Percentiles rank a stretch among this genome's conserved stretches.
Evolutionary conservation across 306 rosid species (phyloP).

Genomic region (Biancaea sappan): DNA sequence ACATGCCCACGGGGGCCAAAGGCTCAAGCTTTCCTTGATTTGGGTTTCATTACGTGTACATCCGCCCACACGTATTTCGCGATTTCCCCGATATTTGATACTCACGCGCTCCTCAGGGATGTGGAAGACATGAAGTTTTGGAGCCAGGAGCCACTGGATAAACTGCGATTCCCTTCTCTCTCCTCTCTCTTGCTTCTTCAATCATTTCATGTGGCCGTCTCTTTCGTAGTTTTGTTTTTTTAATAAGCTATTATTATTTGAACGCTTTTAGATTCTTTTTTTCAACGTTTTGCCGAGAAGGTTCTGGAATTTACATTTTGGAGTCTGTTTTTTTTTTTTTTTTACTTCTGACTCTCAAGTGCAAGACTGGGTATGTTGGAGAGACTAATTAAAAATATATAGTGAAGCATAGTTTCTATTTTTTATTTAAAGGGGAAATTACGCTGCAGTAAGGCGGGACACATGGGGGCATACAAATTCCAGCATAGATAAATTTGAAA

Average conservation of each 20-base stretch:
- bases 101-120: background rate
- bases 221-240: background rate
- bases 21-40: slow-evolving; percentile 14
- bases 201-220: background rate
- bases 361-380: too few relatives aligned
- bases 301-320: background rate
- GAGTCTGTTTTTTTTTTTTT: background rate
- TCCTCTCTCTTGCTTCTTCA: background rate
- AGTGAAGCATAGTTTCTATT: too few relatives aligned
- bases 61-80: background rate
- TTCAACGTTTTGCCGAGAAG: background rate
- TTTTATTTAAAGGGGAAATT: too few relatives aligned
- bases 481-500: too few relatives aligned
- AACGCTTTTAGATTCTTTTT: too few relatives aligned
- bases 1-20: slow-evolving; percentile 26
- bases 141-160: too few relatives aligned
- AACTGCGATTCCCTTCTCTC: background rate
- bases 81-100: too few relatives aligned
- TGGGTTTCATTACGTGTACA: background rate
- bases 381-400: too few relatives aligned
- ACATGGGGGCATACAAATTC: too few relatives aligned
- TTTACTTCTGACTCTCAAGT: too few relatives aligned
- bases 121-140: background rate
- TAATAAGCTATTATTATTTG: background rate
- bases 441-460: too few relatives aligned